phyloP scores from a whole-genome alignment of 192 early-diverging fungal species.

The Podila verticillata region DNA sequence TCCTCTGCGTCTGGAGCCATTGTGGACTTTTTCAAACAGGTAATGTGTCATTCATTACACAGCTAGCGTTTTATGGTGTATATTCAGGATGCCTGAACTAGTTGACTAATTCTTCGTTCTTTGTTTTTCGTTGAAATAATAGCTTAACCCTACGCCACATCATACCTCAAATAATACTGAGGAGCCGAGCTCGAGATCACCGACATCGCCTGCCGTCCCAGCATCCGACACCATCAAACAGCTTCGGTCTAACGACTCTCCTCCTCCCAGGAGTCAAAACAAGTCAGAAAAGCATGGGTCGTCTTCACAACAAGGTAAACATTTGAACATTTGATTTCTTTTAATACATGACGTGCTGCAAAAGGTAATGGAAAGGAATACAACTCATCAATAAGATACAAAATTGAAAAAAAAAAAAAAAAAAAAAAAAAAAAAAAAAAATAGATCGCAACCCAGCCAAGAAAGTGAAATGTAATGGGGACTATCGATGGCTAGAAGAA shows the following conservation, averaged over 20 bases:
- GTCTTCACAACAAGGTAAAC: too few species aligned
- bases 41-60: neutral
- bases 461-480: slow-evolving; percentile 10
- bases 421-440: too few species aligned
- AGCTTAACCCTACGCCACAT: neutral
- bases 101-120: neutral
- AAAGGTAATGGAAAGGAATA: too few species aligned
- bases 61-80: neutral
- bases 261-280: neutral
- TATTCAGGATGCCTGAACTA: slow-evolving; percentile 15
- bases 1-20: slow-evolving; percentile 30
- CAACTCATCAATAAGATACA: neutral
- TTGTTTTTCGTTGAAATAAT: neutral
- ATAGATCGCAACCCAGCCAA: neutral
- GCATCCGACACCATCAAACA: slow-evolving; percentile 30
- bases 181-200: slow-evolving; percentile 20
- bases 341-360: too few species aligned
- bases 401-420: too few species aligned
- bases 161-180: neutral
- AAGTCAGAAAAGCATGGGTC: neutral
- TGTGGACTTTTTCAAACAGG: slow-evolving; percentile 43
- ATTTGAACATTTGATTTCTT: too few species aligned
- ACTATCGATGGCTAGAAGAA: slow-evolving; percentile 32
- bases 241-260: neutral
- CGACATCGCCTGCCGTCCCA: slow-evolving; percentile 25